Evolutionary conservation across 371 early-diverging fungal genomes (phyloP).

Genomic region (Syncephalastrum sp.): DNA sequence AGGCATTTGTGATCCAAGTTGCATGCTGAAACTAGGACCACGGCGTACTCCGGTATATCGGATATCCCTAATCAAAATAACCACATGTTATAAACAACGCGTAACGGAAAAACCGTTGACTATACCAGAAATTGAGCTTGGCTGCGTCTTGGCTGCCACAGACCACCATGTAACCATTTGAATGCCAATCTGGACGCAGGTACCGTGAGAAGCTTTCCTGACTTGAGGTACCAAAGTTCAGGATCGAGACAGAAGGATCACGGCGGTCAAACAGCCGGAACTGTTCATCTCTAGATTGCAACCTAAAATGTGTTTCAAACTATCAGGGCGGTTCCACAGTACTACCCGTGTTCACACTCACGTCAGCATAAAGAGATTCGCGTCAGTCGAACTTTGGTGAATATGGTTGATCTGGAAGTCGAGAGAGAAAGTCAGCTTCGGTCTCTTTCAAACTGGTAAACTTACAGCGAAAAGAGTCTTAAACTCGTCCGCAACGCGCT

Average conservation of each 20-base stretch:
- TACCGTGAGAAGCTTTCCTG: conserved; percentile 32
- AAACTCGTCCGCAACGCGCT: background rate
- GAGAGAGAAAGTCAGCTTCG: background rate
- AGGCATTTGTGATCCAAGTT: conserved; percentile 3
- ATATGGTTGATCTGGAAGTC: conserved; percentile 23
- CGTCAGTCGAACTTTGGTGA: conserved; percentile 14
- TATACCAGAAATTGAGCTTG: conserved; percentile 40
- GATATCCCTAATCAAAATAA: conserved; percentile 20
- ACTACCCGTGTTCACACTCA: conserved; percentile 5
- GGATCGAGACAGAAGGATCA: conserved; percentile 10
- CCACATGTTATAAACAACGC: background rate
- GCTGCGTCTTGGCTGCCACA: conserved; percentile 28
- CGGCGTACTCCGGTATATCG: conserved; percentile 26
- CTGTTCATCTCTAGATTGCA: conserved; percentile 21
- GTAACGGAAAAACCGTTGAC: background rate
- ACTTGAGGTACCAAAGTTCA: conserved; percentile 34
- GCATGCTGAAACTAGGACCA: conserved; percentile 19
- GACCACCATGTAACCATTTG: conserved; percentile 36
- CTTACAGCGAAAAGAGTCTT: conserved; percentile 11
- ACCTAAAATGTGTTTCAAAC: conserved; percentile 4
- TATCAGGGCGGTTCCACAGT: no score
- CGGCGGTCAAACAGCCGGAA: conserved; percentile 31
- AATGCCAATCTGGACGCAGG: conserved; percentile 37
- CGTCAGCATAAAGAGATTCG: conserved; percentile 19
- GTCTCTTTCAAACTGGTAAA: conserved; percentile 8